Conservation (phyloP, 805 yeast species). For the Candida maesae region DNA sequence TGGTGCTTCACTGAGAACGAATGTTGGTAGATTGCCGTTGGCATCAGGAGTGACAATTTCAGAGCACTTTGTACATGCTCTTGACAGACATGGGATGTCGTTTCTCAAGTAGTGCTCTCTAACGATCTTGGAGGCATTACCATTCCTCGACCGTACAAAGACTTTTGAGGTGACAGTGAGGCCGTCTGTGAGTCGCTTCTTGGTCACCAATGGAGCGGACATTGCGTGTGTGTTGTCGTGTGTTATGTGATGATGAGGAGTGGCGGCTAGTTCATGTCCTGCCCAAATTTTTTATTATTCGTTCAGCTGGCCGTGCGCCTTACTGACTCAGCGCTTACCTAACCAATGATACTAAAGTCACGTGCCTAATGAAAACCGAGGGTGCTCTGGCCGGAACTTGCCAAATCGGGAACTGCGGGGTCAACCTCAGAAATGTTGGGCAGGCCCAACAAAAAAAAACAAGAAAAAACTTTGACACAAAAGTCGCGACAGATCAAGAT, state of each 20-base stretch:
- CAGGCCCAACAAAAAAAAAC: not conserved
- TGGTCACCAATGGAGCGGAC: conserved; percentile 11
- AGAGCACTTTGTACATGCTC: conserved; percentile 60
- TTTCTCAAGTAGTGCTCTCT: conserved; percentile 90
- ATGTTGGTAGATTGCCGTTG: conserved; percentile 58
- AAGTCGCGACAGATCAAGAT: not conserved
- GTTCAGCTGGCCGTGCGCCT: no score
- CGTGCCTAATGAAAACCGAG: not conserved
- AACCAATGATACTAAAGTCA: not conserved
- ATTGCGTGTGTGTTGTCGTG: conserved; percentile 3
- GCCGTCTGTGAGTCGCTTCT: conserved; percentile 45
- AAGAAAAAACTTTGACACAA: not conserved
- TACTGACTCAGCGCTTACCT: not conserved
- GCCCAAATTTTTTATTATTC: no score
- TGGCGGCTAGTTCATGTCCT: no score
- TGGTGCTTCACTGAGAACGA: conserved; percentile 66
- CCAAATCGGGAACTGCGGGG: not conserved
- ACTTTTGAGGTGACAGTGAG: conserved; percentile 79
- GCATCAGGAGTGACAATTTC: conserved; percentile 56
- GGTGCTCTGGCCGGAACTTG: not conserved
- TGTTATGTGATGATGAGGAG: no score
- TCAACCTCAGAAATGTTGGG: not conserved
- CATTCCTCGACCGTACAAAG: conserved; percentile 85
- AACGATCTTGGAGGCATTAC: conserved; percentile 86
- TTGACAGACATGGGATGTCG: conserved; percentile 89